Base-by-base conservation (phyloP, 257 asterid species). In the Petunia secreta region DNA sequence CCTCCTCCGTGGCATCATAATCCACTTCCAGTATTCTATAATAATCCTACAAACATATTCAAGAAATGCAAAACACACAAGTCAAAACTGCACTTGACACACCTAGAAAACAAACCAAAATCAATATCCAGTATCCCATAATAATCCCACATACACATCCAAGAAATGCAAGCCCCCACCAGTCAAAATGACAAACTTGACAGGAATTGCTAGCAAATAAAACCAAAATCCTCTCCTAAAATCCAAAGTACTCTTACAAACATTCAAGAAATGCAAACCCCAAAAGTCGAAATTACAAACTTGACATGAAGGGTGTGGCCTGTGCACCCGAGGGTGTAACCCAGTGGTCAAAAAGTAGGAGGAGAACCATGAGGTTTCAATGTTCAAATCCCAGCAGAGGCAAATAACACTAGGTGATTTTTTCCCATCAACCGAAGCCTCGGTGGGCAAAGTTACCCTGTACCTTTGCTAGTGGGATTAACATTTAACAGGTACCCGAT, bases 1-100 rank as follows among this genome's bases (percentile, higher is more conserved):
- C 87, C 85, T 96, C 99, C 58, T 96, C 99, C 3, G 98, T 71
- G 34, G 99, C 98, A 85, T 94, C 98, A 82, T 85, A 94, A 87
- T 90, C 94, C 75, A 94, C 97, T 83, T 94, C 98, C 78, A 96
- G 78, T 71, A 94, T 88, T 80, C 91, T 89, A 86, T 94, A 96
- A 80, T 90, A 94, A 84, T 94, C 97, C 99, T 96, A 85, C 80
- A 83, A n/a, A 14, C 6, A 50, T 54, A 79, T 79, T 37, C 77
- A 25, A 52, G 67, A 54, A 39, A 81, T 58, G 41, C 57, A 40
- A 55, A 79, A 14, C 57, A 11, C 14, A 6, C 59, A 43, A 68
- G 46, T 69, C 40, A 67, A 74, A 1, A 54, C 1, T 53, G 58
- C 69, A 48, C 25, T 25, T 25, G 25, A 25, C 25, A 25, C 25